phyloP scores from a whole-genome alignment of 768 basidiomycete species.

The Tulasnella sp. region DNA sequence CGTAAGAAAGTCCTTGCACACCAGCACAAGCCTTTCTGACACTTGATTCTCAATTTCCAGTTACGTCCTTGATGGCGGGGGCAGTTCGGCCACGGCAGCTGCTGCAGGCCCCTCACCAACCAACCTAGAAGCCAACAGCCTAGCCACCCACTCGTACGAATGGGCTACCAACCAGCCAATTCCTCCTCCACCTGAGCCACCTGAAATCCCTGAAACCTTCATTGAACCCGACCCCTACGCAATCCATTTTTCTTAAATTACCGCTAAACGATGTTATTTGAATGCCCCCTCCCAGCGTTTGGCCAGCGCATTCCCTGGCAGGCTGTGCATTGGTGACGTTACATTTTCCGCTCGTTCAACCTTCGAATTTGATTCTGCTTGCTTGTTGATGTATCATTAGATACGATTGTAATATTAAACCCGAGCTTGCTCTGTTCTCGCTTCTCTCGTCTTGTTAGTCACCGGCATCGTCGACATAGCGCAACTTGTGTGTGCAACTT shows the following conservation, averaged over 20 bases:
- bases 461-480: too few species aligned
- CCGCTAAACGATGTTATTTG: not conserved
- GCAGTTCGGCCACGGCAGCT: not conserved
- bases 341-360: not conserved
- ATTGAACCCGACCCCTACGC: not conserved
- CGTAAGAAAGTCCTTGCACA: not conserved
- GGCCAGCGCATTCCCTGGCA: not conserved
- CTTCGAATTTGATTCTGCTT: not conserved
- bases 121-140: not conserved
- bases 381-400: too few species aligned
- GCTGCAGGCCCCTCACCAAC: too few species aligned
- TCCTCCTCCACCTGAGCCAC: not conserved
- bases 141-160: not conserved
- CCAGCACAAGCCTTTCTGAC: not conserved
- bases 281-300: constrained; percentile 17
- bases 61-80: not conserved
- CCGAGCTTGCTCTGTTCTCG: too few species aligned
- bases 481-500: too few species aligned
- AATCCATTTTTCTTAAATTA: not conserved
- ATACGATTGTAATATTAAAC: too few species aligned
- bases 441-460: too few species aligned
- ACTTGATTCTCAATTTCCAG: not conserved
- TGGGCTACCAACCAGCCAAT: not conserved
- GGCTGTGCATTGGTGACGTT: not conserved
- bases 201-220: not conserved